Evolutionary conservation across 306 rosid genomes (phyloP), one percentile per base, ranked within the genome.

Genomic region (Ochetophila trinervis): DNA sequence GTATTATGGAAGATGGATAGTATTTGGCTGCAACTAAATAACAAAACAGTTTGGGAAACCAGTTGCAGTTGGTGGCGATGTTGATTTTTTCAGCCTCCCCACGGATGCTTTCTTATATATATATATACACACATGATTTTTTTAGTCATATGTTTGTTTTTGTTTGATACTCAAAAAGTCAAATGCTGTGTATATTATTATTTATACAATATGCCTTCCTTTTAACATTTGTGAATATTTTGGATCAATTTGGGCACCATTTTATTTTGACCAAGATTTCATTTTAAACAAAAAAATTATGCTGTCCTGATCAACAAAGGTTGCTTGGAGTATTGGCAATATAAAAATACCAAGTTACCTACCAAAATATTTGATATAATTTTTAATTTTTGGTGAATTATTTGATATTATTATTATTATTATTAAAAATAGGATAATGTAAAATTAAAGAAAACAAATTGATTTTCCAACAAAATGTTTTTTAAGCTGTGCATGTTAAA

Each of bases 31-130:
- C 53, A 2, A 30, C 21, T 63, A 65, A 60, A 59, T 35, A 65
- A 56, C 20, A 59, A 66, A 53, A 66, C 24, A 18, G 24, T 60
- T 47, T 54, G 72, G 51, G 37, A 62, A 45, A 44, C 52, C 58
- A 47, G 57, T 73, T 74, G 60, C 58, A 59, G 68, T 48, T 62
- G 84, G 87, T 37, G 86, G 86, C 79, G 57, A 62, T 57, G 67
- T 61, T 62, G 45, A 65, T 76, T 66, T 40, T 2, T 50, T 67
- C 72, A 62, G 80, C 79, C 84, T 84, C 79, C 72, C 85, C 80
- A 65, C 32, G 49, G 72, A 64, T 77, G 69, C 65, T 55, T 7
- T 66, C 67, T 61, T 52, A 53, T 40, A 11, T 67, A 69, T 67
- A 49, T 75, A 54, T 69, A 44, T 53, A n/a, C n/a, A n/a, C n/a